Conservation (phyloP, 345 rosid genomes). For the Microthlaspi erraticum region DNA sequence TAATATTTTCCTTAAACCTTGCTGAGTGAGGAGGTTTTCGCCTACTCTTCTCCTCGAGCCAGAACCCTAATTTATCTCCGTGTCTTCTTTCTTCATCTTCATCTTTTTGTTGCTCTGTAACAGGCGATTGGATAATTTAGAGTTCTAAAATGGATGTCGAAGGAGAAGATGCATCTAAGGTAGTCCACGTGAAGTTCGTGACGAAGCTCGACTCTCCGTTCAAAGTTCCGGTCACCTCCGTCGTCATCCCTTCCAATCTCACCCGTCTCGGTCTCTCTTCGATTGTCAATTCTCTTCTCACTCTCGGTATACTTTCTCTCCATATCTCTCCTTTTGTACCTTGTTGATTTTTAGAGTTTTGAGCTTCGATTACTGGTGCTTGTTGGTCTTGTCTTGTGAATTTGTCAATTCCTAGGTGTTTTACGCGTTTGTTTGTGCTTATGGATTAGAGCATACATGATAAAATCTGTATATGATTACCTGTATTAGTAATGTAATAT, state of each 20-base stretch:
- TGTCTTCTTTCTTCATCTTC: neutral
- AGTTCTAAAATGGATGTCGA: conserved; percentile 45
- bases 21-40: neutral
- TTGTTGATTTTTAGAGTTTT: neutral
- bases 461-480: neutral
- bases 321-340: neutral
- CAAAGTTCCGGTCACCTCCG: conserved; percentile 60
- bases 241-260: conserved; percentile 81
- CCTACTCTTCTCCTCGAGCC: neutral
- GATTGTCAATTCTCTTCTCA: conserved; percentile 68
- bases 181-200: conserved; percentile 79
- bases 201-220: conserved; percentile 73
- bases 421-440: neutral
- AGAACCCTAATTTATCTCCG: conserved; percentile 39
- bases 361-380: neutral
- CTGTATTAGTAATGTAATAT: neutral
- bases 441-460: neutral
- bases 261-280: conserved; percentile 89
- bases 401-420: neutral
- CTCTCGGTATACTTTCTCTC: conserved; percentile 46
- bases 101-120: conserved; percentile 18
- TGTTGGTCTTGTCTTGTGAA: neutral
- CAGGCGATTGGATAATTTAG: conserved; percentile 10
- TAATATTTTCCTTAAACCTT: conserved; percentile 25
- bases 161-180: conserved; percentile 55